These are phyloP conservation scores for Suhomyces taliae DNA, from an alignment of 1,139 yeast species.

Conservation along the genomic window DNA sequence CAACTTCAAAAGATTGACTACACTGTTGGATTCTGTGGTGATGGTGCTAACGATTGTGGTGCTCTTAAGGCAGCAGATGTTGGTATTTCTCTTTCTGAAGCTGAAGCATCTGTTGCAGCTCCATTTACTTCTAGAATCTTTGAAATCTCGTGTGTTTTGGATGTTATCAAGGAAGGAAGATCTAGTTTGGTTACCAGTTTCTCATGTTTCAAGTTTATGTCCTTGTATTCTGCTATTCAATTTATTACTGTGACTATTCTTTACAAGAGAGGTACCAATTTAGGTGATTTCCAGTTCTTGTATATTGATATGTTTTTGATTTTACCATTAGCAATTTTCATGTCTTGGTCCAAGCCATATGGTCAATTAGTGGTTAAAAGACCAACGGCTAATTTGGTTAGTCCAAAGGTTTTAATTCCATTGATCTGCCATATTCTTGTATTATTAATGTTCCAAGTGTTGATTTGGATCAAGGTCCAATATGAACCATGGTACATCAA, in stretches of 20 bases:
- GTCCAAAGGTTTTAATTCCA: conserved; percentile 83
- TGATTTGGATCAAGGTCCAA: conserved; percentile 63
- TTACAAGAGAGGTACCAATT: conserved; percentile 84
- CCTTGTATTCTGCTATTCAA: conserved; percentile 94
- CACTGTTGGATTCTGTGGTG: conserved; percentile 97
- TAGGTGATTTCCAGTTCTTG: conserved; percentile 96
- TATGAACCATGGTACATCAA: conserved; percentile 70
- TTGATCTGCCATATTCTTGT: conserved; percentile 69
- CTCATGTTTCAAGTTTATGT: conserved; percentile 97
- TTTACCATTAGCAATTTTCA: conserved; percentile 89
- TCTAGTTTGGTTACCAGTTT: conserved; percentile 93
- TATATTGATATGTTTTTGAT: conserved; percentile 90
- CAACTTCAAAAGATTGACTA: conserved; percentile 81
- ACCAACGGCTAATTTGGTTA: conserved; percentile 92
- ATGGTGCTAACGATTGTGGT: conserved; percentile 97
- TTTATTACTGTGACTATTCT: conserved; percentile 82
- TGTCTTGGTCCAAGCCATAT: conserved; percentile 96
- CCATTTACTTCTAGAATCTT: conserved; percentile 91
- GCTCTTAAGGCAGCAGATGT: conserved; percentile 97
- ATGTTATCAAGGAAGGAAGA: conserved; percentile 90
- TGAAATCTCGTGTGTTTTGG: conserved; percentile 89
- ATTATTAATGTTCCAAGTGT: conserved; percentile 62
- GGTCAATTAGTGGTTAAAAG: conserved; percentile 61
- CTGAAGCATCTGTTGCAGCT: conserved; percentile 98
- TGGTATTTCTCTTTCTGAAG: conserved; percentile 92